These are phyloP conservation scores for Lentithecium fluviatile DNA, from an alignment of 495 filamentous ascomycete species.

Conservation along the genomic window DNA sequence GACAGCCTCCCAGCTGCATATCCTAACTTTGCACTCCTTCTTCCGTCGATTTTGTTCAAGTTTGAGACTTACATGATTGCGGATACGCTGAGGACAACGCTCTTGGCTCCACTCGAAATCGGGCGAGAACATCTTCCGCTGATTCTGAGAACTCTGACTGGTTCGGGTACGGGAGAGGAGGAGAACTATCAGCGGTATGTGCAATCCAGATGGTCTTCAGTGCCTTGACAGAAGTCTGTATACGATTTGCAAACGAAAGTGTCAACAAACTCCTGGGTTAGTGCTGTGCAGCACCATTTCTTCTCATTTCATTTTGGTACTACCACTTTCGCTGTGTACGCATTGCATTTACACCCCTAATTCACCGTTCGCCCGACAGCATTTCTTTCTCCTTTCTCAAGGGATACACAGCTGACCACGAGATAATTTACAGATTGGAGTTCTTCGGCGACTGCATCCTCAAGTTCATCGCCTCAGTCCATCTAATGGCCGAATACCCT, in stretches of 20 bases:
- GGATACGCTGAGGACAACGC: conserved; percentile 56
- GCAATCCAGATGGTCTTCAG: too few relatives aligned
- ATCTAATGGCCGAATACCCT: conserved; percentile 63
- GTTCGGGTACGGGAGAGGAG: conserved; percentile 58
- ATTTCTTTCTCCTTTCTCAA: too few relatives aligned
- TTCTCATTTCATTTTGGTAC: too few relatives aligned
- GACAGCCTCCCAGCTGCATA: conserved; percentile 61
- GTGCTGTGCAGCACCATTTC: too few relatives aligned
- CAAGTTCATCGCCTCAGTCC: conserved; percentile 70
- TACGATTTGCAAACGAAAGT: too few relatives aligned
- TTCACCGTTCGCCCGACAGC: too few relatives aligned
- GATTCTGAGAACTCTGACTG: conserved; percentile 70
- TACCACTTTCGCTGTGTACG: too few relatives aligned
- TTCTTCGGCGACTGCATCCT: conserved; percentile 85
- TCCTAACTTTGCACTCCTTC: conserved; percentile 64
- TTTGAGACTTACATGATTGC: conserved; percentile 66
- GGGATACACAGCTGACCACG: neutral
- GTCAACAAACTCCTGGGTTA: too few relatives aligned
- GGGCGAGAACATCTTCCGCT: conserved; percentile 48
- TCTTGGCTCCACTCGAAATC: conserved; percentile 59
- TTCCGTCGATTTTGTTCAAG: conserved; percentile 73
- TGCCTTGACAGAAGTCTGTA: too few relatives aligned
- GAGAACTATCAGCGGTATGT: conserved; percentile 70
- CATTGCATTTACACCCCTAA: too few relatives aligned
- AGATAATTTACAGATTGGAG: conserved; percentile 52